Conservation (phyloP, 2,329 filamentous ascomycete species). For the Phaeosphaeria sp. region DNA sequence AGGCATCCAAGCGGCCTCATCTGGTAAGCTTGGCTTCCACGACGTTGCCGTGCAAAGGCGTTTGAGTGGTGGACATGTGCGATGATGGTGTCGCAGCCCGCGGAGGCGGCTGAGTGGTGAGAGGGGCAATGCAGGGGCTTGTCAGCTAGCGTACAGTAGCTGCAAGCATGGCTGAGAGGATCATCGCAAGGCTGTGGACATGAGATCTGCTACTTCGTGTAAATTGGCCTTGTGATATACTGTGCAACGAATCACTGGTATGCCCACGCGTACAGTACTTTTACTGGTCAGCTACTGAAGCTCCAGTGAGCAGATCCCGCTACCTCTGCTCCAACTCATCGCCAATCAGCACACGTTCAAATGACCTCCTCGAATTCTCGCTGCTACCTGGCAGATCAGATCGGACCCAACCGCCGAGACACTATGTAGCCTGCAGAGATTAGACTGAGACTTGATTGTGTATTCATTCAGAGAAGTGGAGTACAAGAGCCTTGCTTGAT, state of each 20-base stretch:
- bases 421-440: too few species aligned
- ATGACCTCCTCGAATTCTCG: too few species aligned
- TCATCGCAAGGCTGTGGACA: conserved; percentile 1
- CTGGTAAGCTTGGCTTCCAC: neutral
- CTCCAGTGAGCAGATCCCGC: neutral
- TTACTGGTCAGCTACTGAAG: neutral
- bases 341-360: neutral
- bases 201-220: neutral
- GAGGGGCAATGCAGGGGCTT: neutral
- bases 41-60: neutral
- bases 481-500: too few species aligned
- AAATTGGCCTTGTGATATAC: neutral
- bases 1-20: conserved; percentile 1
- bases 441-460: too few species aligned
- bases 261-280: neutral
- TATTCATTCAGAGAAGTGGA: too few species aligned
- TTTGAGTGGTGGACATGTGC: neutral
- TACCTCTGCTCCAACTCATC: neutral
- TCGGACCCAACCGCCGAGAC: too few species aligned
- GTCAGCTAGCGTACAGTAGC: neutral
- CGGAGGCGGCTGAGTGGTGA: neutral
- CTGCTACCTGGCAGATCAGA: too few species aligned
- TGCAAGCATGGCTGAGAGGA: neutral
- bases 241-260: neutral
- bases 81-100: neutral